phyloP scores from a whole-genome alignment of 208 protist genomes.

The Jaenimonas drosophilae region DNA sequence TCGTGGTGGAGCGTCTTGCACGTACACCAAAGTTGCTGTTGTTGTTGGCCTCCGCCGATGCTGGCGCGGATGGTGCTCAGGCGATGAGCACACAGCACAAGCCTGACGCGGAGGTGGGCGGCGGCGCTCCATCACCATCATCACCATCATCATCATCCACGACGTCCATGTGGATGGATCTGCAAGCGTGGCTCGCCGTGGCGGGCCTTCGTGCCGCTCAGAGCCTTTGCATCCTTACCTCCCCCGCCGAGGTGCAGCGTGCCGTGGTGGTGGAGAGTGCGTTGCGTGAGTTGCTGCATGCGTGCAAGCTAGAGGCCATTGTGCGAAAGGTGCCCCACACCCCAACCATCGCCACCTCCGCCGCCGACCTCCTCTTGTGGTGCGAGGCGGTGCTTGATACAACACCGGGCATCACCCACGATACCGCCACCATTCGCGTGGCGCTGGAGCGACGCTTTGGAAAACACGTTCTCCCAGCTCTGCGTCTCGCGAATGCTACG shows the following conservation, averaged over 20 bases:
- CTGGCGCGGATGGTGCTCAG: background rate
- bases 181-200: background rate
- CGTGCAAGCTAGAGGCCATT: background rate
- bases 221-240: background rate
- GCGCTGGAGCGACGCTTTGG: constrained; percentile 30
- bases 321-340: constrained; percentile 3
- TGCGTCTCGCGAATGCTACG: constrained; percentile 7
- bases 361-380: constrained; percentile 20
- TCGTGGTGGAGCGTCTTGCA: constrained; percentile 5
- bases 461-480: constrained; percentile 6
- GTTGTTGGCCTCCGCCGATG: constrained; percentile 24
- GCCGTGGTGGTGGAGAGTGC: background rate
- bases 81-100: background rate
- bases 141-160: too few species aligned
- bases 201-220: background rate
- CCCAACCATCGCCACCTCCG: constrained; percentile 11
- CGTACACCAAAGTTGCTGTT: constrained; percentile 16
- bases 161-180: too few species aligned
- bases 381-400: constrained; percentile 23
- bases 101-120: background rate
- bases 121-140: too few species aligned
- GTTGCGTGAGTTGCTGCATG: too few species aligned
- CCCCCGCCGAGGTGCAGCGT: background rate
- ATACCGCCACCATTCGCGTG: constrained; percentile 12
- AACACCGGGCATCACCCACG: constrained; percentile 23